phyloP scores from a whole-genome alignment of 2,329 filamentous ascomycete genomes.

The Drechslerella coelobrocha region DNA sequence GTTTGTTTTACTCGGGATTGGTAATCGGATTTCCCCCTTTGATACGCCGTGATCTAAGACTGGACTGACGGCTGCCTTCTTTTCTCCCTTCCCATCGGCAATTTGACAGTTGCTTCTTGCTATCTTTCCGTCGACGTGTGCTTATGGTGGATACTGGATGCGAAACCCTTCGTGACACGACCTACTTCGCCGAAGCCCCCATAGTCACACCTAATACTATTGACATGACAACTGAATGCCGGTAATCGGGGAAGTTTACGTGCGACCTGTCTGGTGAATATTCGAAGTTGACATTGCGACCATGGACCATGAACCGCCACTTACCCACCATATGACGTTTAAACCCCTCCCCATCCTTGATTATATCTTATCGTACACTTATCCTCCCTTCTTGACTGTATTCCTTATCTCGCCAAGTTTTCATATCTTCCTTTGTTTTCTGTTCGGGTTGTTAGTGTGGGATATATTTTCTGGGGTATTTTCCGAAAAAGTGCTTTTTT shows the following conservation, averaged over 20 bases:
- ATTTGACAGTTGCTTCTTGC: neutral
- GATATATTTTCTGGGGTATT: too few relatives aligned
- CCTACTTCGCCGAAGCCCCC: neutral
- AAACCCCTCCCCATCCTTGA: too few relatives aligned
- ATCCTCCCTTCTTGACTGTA: too few relatives aligned
- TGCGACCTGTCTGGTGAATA: neutral
- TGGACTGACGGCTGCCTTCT: slow-evolving; percentile 42
- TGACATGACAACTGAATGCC: slow-evolving; percentile 9
- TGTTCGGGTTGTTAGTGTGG: too few relatives aligned
- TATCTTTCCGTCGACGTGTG: slow-evolving; percentile 4
- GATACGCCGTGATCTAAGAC: slow-evolving; percentile 45
- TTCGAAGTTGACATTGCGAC: neutral
- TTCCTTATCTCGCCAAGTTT: too few relatives aligned
- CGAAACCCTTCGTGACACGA: neutral
- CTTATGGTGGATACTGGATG: slow-evolving; percentile 12
- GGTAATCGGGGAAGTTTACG: neutral
- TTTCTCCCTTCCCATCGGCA: neutral
- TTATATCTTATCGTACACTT: too few relatives aligned
- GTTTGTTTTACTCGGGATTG: slow-evolving; percentile 19
- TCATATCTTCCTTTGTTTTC: too few relatives aligned
- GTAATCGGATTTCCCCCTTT: slow-evolving; percentile 6
- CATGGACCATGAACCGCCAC: neutral
- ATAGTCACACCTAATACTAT: neutral
- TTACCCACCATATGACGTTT: too few relatives aligned
- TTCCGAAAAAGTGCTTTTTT: too few relatives aligned